Base-by-base conservation (phyloP, 352 stramenopile genomes). In the Phytophthora lateralis region DNA sequence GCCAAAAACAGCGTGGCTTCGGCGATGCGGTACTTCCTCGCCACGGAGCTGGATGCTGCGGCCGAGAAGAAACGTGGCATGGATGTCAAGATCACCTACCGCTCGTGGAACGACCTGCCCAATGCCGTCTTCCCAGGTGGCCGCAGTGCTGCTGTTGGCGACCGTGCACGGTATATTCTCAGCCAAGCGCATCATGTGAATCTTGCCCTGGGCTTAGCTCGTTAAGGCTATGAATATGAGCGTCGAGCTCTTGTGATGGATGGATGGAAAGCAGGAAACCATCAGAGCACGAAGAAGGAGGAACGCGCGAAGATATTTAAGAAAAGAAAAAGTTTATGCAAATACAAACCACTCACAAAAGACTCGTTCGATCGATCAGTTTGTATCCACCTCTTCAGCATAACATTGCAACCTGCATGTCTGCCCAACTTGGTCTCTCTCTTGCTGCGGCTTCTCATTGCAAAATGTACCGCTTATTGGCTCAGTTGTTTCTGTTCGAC, bases 111-210 rank as follows among this genome's bases (percentile, higher is more conserved):
- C 29, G 68, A 90, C 15, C 60, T 96, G 24, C 88, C 88, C 14
- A 61, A 82, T 51, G 60, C 41, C 0, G 63, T 93, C 26, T 94
- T 94, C 52, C 73, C 79, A 6, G 63, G 78, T 18, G 82, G 85
- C 0, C 76, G 80, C 35, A 63, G 60, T n/a, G 73, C 75, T 17
- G 86, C 82, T 2, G 74, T 86, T 10, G 85, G 85, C 1, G 80
- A 96, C 39, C 88, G 88, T 24, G 88, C 88, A 20, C 73, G 82
- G 32, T 91, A 83, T 73, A 93, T 94, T 60, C 61, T 96, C 53
- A 89, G 74, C 59, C 76, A 82, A 54, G 85, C 80, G 9, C 87
- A 95, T 55, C 79, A 74, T 24, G 62, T 78, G 15, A 78, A 95
- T 54, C 62, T 93, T 21, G 73, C 82, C 1, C 45, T 78, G 37